Evolutionary conservation across 2,329 filamentous ascomycete species (phyloP).

Genomic region (Colletotrichum spinosum): DNA sequence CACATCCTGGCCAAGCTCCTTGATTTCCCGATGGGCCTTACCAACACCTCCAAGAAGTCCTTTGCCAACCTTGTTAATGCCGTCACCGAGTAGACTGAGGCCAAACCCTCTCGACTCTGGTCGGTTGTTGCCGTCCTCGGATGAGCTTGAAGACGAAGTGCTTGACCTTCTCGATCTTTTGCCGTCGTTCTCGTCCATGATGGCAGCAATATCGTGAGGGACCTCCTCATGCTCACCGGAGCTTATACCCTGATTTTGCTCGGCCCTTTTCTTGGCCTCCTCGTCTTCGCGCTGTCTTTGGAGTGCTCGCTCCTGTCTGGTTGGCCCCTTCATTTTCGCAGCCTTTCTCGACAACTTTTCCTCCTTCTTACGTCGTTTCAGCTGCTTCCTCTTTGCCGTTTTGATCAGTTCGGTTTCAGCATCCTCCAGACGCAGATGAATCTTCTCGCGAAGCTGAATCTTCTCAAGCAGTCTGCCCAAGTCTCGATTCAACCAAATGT

Average conservation of each 20-base stretch:
- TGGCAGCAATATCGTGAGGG: constrained; percentile 62
- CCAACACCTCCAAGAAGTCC: constrained; percentile 50
- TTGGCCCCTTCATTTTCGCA: constrained; percentile 59
- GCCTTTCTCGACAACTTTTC: constrained; percentile 73
- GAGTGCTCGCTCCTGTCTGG: constrained; percentile 62
- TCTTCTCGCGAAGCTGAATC: constrained; percentile 77
- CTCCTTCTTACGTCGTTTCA: constrained; percentile 73
- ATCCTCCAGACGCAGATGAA: constrained; percentile 79
- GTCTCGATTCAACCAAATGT: constrained; percentile 96
- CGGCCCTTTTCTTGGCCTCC: constrained; percentile 62
- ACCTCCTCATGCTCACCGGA: constrained; percentile 65
- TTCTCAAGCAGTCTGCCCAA: constrained; percentile 87
- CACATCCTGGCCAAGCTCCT: constrained; percentile 60
- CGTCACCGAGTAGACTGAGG: constrained; percentile 55
- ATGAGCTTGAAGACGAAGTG: constrained; percentile 38
- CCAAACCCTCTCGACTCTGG: constrained; percentile 32
- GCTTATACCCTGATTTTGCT: constrained; percentile 60
- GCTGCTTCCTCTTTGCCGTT: constrained; percentile 80
- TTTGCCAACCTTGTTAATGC: constrained; percentile 56
- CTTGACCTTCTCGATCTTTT: constrained; percentile 28
- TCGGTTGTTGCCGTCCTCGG: constrained; percentile 34
- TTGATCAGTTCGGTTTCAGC: constrained; percentile 90
- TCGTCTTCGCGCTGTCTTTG: constrained; percentile 62
- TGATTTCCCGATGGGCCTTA: constrained; percentile 59
- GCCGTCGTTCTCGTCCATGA: constrained; percentile 53